Percentiles rank a stretch among this genome's conserved stretches.
Conservation (phyloP, 1,284 basidiomycete genomes). For the Chiua sp. region DNA sequence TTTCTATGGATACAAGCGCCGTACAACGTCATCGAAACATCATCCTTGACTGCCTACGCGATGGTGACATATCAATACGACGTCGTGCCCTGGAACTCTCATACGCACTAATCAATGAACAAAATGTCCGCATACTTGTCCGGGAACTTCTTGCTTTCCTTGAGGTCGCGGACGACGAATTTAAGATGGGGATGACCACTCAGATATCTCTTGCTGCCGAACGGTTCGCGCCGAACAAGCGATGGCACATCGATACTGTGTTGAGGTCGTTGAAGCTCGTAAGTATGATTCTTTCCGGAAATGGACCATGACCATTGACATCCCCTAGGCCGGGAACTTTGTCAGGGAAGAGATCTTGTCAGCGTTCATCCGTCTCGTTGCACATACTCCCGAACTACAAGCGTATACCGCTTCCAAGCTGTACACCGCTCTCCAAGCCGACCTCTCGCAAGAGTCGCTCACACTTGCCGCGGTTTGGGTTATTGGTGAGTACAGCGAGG, state of each 20-base stretch:
- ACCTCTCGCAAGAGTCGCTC: slow-evolving; percentile 96
- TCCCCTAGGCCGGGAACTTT: slow-evolving; percentile 91
- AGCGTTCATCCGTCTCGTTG: slow-evolving; percentile 94
- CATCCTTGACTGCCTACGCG: slow-evolving; percentile 97
- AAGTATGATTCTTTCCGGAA: slow-evolving; percentile 34
- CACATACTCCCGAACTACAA: slow-evolving; percentile 97
- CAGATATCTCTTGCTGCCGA: slow-evolving; percentile 98
- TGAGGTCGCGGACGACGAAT: slow-evolving; percentile 98
- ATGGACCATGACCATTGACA: neutral
- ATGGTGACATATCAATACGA: slow-evolving; percentile 98
- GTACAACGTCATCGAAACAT: slow-evolving; percentile 98
- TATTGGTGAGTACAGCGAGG: slow-evolving; percentile 96
- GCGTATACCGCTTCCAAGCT: slow-evolving; percentile 95
- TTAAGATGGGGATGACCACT: slow-evolving; percentile 97
- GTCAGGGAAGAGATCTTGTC: slow-evolving; percentile 97
- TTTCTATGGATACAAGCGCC: slow-evolving; percentile 97
- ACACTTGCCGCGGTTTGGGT: slow-evolving; percentile 96
- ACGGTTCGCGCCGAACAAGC: slow-evolving; percentile 95
- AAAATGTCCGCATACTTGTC: slow-evolving; percentile 92
- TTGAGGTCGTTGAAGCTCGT: slow-evolving; percentile 92
- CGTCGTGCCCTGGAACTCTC: slow-evolving; percentile 96
- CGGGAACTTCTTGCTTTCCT: slow-evolving; percentile 95
- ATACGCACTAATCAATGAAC: slow-evolving; percentile 97
- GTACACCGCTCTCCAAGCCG: slow-evolving; percentile 85
- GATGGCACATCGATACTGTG: slow-evolving; percentile 99